Evolutionary conservation across 345 rosid genomes (phyloP).

Genomic region (Populus euphratica): DNA sequence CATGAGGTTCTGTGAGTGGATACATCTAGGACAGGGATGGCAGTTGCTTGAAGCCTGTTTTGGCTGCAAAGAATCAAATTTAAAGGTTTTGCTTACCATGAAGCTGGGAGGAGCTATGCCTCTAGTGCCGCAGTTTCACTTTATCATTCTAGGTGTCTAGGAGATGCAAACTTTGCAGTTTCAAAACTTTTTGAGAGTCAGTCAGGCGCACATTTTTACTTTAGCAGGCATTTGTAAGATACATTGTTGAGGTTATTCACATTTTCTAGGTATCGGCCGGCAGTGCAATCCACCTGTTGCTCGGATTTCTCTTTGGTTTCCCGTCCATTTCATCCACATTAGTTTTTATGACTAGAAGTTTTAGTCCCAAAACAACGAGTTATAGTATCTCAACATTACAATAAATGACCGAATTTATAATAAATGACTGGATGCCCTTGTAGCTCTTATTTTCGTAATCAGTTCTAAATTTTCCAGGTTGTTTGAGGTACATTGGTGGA

Average conservation of each 20-base stretch:
- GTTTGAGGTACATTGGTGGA: background rate
- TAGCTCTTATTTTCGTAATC: background rate
- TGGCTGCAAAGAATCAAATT: background rate
- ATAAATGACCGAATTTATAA: background rate
- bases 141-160: background rate
- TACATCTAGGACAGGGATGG: background rate
- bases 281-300: constrained; percentile 1
- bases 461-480: background rate
- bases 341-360: background rate
- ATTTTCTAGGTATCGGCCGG: background rate
- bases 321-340: background rate
- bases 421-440: background rate
- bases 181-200: constrained; percentile 2
- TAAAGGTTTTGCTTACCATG: background rate
- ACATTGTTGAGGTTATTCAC: constrained; percentile 1
- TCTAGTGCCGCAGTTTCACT: background rate
- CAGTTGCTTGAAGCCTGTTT: background rate
- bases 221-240: constrained; percentile 10
- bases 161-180: background rate
- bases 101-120: constrained; percentile 9
- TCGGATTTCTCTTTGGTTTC: background rate
- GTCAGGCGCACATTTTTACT: background rate
- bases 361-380: background rate
- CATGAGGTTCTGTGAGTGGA: constrained; percentile 58
- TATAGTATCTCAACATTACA: no score